Base-by-base conservation (phyloP, 164 flowering plant species). In the Protea cynaroides region DNA sequence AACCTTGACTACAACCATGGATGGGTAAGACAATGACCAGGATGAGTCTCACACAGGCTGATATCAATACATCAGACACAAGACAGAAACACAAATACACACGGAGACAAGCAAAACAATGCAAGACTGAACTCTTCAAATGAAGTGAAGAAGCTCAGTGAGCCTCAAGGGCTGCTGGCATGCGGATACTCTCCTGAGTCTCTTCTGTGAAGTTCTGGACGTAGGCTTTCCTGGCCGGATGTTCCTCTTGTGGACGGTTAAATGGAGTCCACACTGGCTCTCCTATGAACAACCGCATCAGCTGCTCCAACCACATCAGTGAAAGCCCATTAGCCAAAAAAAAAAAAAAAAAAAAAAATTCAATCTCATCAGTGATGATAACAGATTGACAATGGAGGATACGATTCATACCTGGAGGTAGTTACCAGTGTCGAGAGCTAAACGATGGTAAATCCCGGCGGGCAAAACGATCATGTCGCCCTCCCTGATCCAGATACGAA, bases 371-470 rank as follows among this genome's bases (percentile, higher is more conserved):
- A 29, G 34, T 29, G 34, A 29, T 29, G 5, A 29, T 29, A 29
- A 29, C 34, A 29, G 34, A 29, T 29, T 40, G 46, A 40, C 10
- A 40, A 40, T 8, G 46, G 14, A 40, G 4, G 9, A 12, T 9
- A 40, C 46, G 4, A 4, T 17, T 15, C 18, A 70, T 72, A 89
- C 98, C 96, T 90, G 90, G 25, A 82, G 69, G 60, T 94, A 89
- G 83, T 94, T 83, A 24, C 64, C 68, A 14, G 86, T 83, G 73
- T 94, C 97, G 0, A 89, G 82, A 6, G 98, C 90, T 74, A 94
- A 89, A 8, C 98, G 85, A 70, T 94, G 98, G 83, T 94, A 90
- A 64, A 94, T 90, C 52, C 98, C 98, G 7, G 93, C 95, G 0
- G 98, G 97, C 58, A 90, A 69, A 23, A 94, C 74, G 47, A 94